Conservation (phyloP, 73 alveolate genomes). For the Breviolum minutum region DNA sequence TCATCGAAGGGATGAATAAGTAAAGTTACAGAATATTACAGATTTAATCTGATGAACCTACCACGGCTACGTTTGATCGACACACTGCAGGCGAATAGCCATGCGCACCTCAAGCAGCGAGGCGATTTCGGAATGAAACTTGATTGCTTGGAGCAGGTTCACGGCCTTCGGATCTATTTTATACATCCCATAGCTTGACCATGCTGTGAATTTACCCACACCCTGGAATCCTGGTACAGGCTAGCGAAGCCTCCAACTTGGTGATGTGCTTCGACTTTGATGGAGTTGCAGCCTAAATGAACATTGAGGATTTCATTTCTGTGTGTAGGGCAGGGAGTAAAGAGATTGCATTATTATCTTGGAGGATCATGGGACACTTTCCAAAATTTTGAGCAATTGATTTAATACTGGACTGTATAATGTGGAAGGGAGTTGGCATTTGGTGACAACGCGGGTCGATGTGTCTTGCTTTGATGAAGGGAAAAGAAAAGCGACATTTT, state of each 20-base stretch:
- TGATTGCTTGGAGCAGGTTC: no score
- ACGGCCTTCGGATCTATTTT: no score
- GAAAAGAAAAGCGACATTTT: no score
- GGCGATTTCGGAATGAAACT: no score
- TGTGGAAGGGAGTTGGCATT: not conserved
- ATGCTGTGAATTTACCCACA: not conserved
- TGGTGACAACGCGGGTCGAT: not conserved
- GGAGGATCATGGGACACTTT: not conserved
- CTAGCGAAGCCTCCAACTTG: slow-evolving; percentile 69
- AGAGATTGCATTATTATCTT: no score
- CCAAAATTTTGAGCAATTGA: not conserved
- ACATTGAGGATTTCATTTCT: no score
- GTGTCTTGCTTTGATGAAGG: not conserved
- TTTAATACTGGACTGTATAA: not conserved
- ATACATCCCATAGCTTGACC: not conserved
- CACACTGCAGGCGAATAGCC: no score
- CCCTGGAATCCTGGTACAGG: not conserved
- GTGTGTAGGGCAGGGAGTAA: not conserved
- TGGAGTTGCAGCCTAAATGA: slow-evolving; percentile 11
- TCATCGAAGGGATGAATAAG: no score
- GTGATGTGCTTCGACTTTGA: slow-evolving; percentile 93
- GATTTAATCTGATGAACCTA: no score
- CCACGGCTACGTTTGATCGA: no score
- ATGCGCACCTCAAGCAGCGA: no score
- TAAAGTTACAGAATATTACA: no score